Evolutionary conservation across 768 basidiomycete species (phyloP).

Genomic region (Trametes punicea): DNA sequence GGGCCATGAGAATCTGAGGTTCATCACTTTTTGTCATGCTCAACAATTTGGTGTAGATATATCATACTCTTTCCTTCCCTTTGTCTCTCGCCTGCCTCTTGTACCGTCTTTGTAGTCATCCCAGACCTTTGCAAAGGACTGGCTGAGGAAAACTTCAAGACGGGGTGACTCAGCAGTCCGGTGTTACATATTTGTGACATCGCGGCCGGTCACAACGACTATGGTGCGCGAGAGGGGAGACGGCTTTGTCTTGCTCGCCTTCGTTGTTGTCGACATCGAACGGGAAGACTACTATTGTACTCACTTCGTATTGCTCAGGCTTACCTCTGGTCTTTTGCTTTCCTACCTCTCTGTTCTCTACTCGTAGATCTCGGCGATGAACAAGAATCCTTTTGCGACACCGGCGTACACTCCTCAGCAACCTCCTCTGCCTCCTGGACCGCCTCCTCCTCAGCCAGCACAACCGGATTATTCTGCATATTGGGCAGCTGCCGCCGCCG

Average conservation of each 20-base stretch:
- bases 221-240: not conserved
- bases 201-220: conserved; percentile 4
- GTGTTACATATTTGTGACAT: conserved; percentile 9
- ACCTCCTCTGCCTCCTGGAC: conserved; percentile 78
- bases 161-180: not conserved
- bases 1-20: not conserved
- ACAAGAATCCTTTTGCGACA: conserved; percentile 80
- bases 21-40: not conserved
- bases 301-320: conserved; percentile 7
- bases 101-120: not conserved
- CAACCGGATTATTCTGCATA: conserved; percentile 77
- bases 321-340: not conserved
- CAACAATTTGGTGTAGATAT: not conserved
- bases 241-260: conserved; percentile 1
- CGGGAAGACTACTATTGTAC: conserved; percentile 4
- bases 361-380: conserved; percentile 44
- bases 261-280: conserved; percentile 4
- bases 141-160: not conserved
- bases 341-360: not conserved
- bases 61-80: not conserved
- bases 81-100: not conserved
- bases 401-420: conserved; percentile 68
- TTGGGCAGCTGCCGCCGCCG: conserved; percentile 60
- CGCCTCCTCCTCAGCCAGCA: conserved; percentile 63
- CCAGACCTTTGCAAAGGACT: not conserved